These are phyloP conservation scores for Capillidium rhysosporum DNA, from an alignment of 371 early-diverging fungal species.

Conservation along the genomic window DNA sequence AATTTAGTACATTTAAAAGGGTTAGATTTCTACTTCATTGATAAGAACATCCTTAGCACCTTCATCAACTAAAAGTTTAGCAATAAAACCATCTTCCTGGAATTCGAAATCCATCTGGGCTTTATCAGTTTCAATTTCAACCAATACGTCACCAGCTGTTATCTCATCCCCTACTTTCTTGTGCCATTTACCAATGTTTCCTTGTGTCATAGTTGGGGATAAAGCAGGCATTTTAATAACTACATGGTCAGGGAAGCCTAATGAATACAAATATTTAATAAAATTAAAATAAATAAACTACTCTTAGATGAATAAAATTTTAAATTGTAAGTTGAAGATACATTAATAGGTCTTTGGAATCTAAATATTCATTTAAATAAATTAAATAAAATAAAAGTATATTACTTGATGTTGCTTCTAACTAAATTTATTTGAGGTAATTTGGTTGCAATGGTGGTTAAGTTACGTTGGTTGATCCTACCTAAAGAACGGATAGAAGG, in stretches of 20 bases:
- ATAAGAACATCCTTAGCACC: conserved; percentile 6
- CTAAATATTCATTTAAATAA: too few relatives aligned
- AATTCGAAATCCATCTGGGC: conserved; percentile 99
- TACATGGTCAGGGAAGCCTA: conserved; percentile 70
- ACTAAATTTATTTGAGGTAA: too few relatives aligned
- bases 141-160: conserved; percentile 87
- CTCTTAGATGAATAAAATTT: too few relatives aligned
- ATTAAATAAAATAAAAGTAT: too few relatives aligned
- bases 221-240: conserved; percentile 94
- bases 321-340: too few relatives aligned
- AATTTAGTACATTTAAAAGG: background rate
- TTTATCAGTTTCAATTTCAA: conserved; percentile 98
- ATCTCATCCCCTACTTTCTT: conserved; percentile 78
- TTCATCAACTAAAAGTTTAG: conserved; percentile 73
- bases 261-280: background rate
- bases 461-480: too few relatives aligned
- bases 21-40: conserved; percentile 25
- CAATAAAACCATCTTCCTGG: conserved; percentile 94
- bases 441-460: too few relatives aligned
- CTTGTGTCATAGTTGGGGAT: conserved; percentile 96
- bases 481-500: too few relatives aligned
- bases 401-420: too few relatives aligned
- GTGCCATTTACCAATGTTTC: conserved; percentile 89
- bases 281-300: too few relatives aligned
- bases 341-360: too few relatives aligned